A percentile compares a stretch with the other conserved stretches of the same genome.
phyloP scores from a whole-genome alignment of 768 basidiomycete species.

The Russula emetica region DNA sequence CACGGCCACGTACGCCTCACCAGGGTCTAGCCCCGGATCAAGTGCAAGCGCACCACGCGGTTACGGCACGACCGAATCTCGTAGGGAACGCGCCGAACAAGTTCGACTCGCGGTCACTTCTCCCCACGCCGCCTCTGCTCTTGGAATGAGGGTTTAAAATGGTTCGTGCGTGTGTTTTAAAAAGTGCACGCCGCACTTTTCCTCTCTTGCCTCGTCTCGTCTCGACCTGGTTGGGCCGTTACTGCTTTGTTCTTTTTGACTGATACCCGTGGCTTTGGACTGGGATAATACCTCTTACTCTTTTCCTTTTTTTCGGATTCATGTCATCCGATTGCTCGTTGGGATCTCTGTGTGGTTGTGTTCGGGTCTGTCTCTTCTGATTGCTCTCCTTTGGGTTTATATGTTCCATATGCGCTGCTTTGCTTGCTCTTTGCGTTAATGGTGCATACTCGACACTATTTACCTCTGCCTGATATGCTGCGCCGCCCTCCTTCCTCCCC shows the following conservation, averaged over 20 bases:
- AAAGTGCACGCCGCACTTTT: neutral
- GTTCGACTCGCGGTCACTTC: conserved; percentile 26
- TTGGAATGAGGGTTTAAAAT: conserved; percentile 25
- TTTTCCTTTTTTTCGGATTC: neutral
- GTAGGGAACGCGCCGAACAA: conserved; percentile 24
- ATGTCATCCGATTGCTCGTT: conserved; percentile 9
- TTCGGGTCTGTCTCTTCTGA: neutral
- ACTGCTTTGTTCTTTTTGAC: conserved; percentile 1
- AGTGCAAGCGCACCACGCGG: conserved; percentile 25
- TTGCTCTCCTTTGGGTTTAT: conserved; percentile 14
- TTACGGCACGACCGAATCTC: conserved; percentile 19
- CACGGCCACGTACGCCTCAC: conserved; percentile 21
- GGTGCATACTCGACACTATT: conserved; percentile 6
- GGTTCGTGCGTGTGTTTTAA: neutral
- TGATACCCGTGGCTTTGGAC: conserved; percentile 7
- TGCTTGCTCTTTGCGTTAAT: neutral
- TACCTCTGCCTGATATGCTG: neutral
- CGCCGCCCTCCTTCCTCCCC: neutral
- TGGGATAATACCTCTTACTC: conserved; percentile 13
- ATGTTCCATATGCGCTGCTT: conserved; percentile 7
- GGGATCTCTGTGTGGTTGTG: conserved; percentile 12
- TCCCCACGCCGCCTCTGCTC: conserved; percentile 27
- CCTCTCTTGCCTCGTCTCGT: neutral
- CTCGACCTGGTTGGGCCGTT: neutral
- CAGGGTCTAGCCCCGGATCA: conserved; percentile 24